A percentile compares a stretch with the other conserved stretches of the same genome.
phyloP scores from a whole-genome alignment of 371 early-diverging fungal species.

The Lichtheimia ornata region DNA sequence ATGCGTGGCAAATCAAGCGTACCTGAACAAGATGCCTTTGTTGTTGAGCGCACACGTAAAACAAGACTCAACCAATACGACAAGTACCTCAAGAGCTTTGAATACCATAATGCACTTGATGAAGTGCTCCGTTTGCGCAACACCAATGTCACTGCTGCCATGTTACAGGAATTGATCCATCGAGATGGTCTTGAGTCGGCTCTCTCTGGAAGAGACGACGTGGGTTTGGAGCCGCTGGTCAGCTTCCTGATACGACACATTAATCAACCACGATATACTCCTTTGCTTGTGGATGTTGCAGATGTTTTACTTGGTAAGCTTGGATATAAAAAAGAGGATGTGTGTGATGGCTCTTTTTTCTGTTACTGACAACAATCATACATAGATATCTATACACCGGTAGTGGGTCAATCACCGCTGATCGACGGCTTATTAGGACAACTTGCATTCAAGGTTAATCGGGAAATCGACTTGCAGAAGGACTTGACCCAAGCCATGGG shows the following conservation, averaged over 20 bases:
- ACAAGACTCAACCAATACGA: constrained; percentile 78
- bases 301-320: constrained; percentile 70
- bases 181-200: constrained; percentile 81
- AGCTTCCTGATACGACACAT: constrained; percentile 80
- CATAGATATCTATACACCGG: constrained; percentile 78
- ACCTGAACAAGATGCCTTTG: constrained; percentile 60
- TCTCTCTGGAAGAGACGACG: constrained; percentile 87
- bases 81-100: constrained; percentile 75
- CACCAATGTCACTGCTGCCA: constrained; percentile 61
- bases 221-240: constrained; percentile 78
- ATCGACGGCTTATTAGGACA: constrained; percentile 68
- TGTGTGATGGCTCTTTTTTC: constrained; percentile 73
- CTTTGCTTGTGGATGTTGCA: constrained; percentile 77
- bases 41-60: constrained; percentile 65
- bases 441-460: constrained; percentile 65
- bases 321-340: constrained; percentile 52
- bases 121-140: constrained; percentile 58
- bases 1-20: constrained; percentile 61
- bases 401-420: constrained; percentile 75
- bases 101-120: constrained; percentile 89
- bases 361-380: constrained; percentile 45
- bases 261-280: constrained; percentile 75
- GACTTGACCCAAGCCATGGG: constrained; percentile 75
- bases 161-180: constrained; percentile 88
- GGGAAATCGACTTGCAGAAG: constrained; percentile 77